phyloP scores from a whole-genome alignment of 2,329 filamentous ascomycete genomes.

The Sporothrix humicola region DNA sequence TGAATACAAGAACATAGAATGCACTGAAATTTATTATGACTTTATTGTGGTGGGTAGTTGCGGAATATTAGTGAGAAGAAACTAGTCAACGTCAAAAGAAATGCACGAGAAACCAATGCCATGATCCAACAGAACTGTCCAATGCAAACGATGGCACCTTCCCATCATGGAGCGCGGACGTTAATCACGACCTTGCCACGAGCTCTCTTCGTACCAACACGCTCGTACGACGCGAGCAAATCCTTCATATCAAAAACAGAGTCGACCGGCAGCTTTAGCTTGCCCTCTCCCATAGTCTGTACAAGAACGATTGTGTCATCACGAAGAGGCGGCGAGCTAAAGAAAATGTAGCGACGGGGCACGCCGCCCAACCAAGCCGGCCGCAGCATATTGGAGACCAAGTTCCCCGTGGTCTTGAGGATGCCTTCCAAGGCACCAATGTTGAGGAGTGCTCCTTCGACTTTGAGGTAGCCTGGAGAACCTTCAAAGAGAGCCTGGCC shows the following conservation, averaged over 20 bases:
- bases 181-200: conserved; percentile 34
- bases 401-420: conserved; percentile 10
- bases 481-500: conserved; percentile 52
- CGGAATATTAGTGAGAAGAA: too few relatives aligned
- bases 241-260: conserved; percentile 31
- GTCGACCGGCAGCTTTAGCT: conserved; percentile 35
- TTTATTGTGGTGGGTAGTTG: too few relatives aligned
- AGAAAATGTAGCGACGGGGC: conserved; percentile 42
- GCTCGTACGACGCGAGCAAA: conserved; percentile 26
- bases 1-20: too few relatives aligned
- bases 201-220: conserved; percentile 30
- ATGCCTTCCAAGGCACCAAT: conserved; percentile 43
- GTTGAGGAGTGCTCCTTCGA: conserved; percentile 45
- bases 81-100: neutral
- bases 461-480: conserved; percentile 49
- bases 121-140: neutral
- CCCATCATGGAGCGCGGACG: neutral
- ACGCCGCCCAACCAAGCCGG: conserved; percentile 43
- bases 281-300: conserved; percentile 41
- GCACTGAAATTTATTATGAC: too few relatives aligned
- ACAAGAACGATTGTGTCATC: conserved; percentile 40
- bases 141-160: neutral
- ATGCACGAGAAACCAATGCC: neutral
- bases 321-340: conserved; percentile 41
- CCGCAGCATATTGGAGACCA: conserved; percentile 29